Conservation (phyloP, 352 stramenopile genomes). For the Achlya hypogyna region DNA sequence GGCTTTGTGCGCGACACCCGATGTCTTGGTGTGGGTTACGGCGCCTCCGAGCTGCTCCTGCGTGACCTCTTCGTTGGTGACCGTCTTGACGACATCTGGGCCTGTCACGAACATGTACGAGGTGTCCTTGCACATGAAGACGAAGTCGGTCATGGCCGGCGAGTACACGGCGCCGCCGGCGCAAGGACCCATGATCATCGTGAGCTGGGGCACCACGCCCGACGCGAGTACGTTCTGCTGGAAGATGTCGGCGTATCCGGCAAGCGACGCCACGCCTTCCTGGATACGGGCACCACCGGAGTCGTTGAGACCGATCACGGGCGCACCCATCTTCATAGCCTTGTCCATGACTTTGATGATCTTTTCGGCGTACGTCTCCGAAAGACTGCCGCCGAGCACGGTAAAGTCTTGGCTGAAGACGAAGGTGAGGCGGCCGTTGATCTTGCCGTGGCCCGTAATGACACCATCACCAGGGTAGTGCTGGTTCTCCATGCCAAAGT, state of each 20-base stretch:
- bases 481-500: constrained; percentile 96
- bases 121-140: constrained; percentile 96
- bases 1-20: constrained; percentile 90
- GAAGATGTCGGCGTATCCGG: constrained; percentile 98
- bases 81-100: constrained; percentile 96
- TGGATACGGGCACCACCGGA: constrained; percentile 97
- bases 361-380: constrained; percentile 95
- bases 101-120: constrained; percentile 99
- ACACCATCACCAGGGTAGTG: constrained; percentile 93
- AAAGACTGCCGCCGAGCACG: constrained; percentile 94
- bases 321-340: constrained; percentile 90
- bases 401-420: constrained; percentile 98
- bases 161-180: constrained; percentile 92
- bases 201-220: constrained; percentile 93
- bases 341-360: constrained; percentile 99
- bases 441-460: constrained; percentile 89
- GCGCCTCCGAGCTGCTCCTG: constrained; percentile 92
- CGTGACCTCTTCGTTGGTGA: constrained; percentile 95
- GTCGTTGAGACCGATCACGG: constrained; percentile 98
- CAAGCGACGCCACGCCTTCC: constrained; percentile 95
- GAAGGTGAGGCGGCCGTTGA: constrained; percentile 94
- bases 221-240: constrained; percentile 95
- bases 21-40: constrained; percentile 92
- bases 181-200: constrained; percentile 97
- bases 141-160: constrained; percentile 98